These are phyloP conservation scores for Chloroidium sp. DNA, from an alignment of 163 green algal species.

Conservation along the genomic window DNA sequence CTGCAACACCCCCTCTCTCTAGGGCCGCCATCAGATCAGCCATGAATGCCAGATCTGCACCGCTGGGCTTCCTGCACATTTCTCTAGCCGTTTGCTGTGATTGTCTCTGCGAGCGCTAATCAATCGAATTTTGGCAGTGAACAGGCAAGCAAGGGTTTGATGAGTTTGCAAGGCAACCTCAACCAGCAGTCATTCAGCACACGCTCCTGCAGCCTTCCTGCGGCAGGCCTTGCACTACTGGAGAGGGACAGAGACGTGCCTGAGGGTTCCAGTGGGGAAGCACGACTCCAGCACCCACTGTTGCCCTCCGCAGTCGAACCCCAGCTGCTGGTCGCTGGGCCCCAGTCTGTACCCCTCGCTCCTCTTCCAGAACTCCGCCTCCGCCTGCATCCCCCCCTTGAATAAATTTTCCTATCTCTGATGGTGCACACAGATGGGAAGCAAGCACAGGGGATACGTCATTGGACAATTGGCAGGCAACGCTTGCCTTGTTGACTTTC, in stretches of 20 bases:
- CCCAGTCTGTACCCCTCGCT: slow-evolving; percentile 52
- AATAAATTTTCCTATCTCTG: not conserved
- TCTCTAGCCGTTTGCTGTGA: too few relatives aligned
- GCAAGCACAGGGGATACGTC: too few relatives aligned
- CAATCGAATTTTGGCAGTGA: not conserved
- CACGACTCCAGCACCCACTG: slow-evolving; percentile 94
- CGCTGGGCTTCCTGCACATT: slow-evolving; percentile 15
- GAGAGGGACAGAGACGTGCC: not conserved
- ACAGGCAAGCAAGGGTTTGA: not conserved
- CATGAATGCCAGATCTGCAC: slow-evolving; percentile 75
- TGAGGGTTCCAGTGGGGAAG: slow-evolving; percentile 56
- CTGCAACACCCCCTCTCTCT: slow-evolving; percentile 42
- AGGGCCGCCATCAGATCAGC: slow-evolving; percentile 35
- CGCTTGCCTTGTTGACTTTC: slow-evolving; percentile 54
- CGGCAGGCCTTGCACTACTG: too few relatives aligned
- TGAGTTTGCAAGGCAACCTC: not conserved
- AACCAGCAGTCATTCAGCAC: too few relatives aligned
- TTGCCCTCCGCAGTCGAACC: slow-evolving; percentile 96
- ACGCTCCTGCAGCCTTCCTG: too few relatives aligned
- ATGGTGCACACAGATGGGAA: too few relatives aligned
- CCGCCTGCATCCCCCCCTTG: slow-evolving; percentile 4
- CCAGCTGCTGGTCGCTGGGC: slow-evolving; percentile 87
- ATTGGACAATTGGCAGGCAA: not conserved
- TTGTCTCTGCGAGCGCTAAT: too few relatives aligned
- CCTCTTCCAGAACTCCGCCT: slow-evolving; percentile 21